Base-by-base conservation (phyloP, 495 filamentous ascomycete species). In the Aspergillus conjunctus region DNA sequence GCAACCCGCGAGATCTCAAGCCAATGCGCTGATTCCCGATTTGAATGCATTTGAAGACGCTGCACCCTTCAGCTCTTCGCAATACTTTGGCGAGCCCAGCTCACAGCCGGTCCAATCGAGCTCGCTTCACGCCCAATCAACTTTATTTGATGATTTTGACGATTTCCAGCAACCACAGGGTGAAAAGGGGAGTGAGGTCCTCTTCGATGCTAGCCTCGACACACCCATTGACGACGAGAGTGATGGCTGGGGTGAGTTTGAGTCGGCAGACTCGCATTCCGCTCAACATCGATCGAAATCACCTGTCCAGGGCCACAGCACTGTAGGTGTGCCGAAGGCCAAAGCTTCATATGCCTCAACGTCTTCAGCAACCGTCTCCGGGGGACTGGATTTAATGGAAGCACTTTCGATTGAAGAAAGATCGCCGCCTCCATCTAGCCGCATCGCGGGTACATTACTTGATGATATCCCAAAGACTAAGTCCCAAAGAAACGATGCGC, bases 231-330 rank as follows among this genome's bases (percentile, higher is more conserved):
- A 72, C 26, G 73, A 78, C 18, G 81, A 81, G 7, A 85, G 89
- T 34, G 88, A 91, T 66, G 88, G 86, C 12, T 92, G 88, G 83
- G 88, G 89, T 14, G 88, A 91, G 56, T 92, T 92, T 63, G 89
- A 89, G 65, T 80, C 80, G 14, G 82, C 86, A 34, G 70, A 74
- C 21, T 48, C 50, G 21, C 41, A 85, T 82, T 4, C 86, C 81
- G 52, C 82, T 78, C 32, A 92, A 88, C 67, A 78, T 87, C 6
- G 58, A 60, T 26, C 67, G 22, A 58, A 52, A 54, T 14, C 31
- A 31, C 49, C 45, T 15, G n/a, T 50, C 30, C 59, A 63, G 9
- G 50, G 11, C 4, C 39, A 31, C 0, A 20, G 14, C 7, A 14
- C 53, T 33, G 32, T 43, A 51, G n/a, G 34, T 8, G 17, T 26